Evolutionary conservation across 148 eudicot species (phyloP), one percentile per base, ranked within the genome.

Genomic region (Amaranthus hypochondriacus): DNA sequence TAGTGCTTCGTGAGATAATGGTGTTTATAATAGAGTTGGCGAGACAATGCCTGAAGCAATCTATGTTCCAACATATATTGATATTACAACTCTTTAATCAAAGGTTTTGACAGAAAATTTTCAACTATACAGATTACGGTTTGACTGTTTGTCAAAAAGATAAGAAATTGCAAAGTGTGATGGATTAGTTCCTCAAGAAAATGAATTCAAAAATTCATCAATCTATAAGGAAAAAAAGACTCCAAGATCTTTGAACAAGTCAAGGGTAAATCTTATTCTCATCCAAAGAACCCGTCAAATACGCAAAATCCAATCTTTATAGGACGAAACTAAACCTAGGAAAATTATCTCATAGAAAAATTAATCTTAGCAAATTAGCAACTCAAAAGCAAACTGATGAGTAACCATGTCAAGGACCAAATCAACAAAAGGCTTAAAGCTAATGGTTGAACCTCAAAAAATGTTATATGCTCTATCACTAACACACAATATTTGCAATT

Each of bases 241-340:
- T 28, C 39, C 44, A 69, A 69, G 60, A 59, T 71, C 52, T 71
- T 71, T 57, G 73, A 71, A 56, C 15, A 14, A 57, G 73, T 71
- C 50, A 3, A 4, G 2, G 42, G 48, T 54, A 53, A 55, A 54
- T 3, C 39, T 28, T 28, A 47, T 5, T 70, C 51, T 56, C 73
- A 55, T 48, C 7, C 7, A 49, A 9, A 59, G 48, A 71, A 56
- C 11, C 28, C 28, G 52, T 60, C 47, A 48, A 72, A 56, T 11
- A 59, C 56, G 18, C 9, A 72, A 72, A 11, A 72, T 39, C 4
- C 60, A 13, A 72, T 21, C 15, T 72, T 60, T 6, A 2, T 13
- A 10, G 47, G 18, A 60, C 10, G 18, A 12, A 72, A 70, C 43
- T 44, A 14, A 15, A 56, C 1, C 69, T 66, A n/a, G 42, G 66